These are phyloP conservation scores for Eutrema japonicum DNA, from an alignment of 345 rosid species.

Conservation along the genomic window DNA sequence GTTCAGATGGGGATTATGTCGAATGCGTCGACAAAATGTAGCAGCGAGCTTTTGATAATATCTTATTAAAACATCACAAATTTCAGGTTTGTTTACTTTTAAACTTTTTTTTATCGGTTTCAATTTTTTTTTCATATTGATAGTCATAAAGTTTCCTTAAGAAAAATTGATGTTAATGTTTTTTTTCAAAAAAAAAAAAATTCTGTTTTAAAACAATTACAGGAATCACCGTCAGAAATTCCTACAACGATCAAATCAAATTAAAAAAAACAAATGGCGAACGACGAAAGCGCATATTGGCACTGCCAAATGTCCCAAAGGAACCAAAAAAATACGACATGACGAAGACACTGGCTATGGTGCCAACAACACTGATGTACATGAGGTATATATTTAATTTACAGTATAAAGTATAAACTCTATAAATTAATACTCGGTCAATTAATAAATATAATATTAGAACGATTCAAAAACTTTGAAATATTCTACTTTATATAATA, in stretches of 20 bases:
- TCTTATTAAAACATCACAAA: neutral
- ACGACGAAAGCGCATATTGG: neutral
- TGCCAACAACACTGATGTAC: neutral
- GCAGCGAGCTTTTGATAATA: neutral
- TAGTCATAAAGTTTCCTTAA: neutral
- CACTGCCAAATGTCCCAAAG: neutral
- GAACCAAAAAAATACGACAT: neutral
- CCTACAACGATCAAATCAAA: neutral
- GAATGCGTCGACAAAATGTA: neutral
- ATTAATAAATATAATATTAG: no score
- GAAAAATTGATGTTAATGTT: neutral
- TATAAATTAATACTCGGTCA: no score
- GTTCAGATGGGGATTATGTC: neutral
- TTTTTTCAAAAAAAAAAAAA: neutral
- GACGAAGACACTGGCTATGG: neutral
- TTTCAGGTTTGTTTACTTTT: constrained; percentile 1
- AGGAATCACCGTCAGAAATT: neutral
- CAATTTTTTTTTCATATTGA: neutral
- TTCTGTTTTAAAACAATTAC: neutral
- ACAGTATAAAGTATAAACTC: no score
- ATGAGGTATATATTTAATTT: neutral
- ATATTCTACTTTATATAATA: no score
- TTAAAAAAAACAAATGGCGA: neutral
- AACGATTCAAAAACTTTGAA: no score
- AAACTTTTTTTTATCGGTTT: neutral